Base-by-base conservation (phyloP, 192 early-diverging fungal genomes). In the Radiomyces spectabilis region DNA sequence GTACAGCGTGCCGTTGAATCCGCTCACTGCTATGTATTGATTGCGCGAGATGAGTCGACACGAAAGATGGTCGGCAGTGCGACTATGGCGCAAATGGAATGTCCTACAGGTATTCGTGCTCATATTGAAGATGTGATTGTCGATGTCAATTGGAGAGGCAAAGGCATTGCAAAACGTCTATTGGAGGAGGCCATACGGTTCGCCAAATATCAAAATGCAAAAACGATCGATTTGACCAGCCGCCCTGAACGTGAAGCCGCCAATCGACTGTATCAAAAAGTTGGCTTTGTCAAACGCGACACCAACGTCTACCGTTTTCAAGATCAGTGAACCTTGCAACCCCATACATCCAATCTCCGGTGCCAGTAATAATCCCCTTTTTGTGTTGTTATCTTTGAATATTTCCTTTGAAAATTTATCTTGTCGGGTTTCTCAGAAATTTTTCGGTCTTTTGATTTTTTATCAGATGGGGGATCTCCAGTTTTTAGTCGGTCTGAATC, bases 71-170 rank as follows among this genome's bases (percentile, higher is more conserved):
- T 74, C 1, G 76, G 76, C 3, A 64, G 53, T 9, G 49, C 65
- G 6, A 74, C 76, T 0, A 46, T 78, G 5, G 56, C 60, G 7
- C 59, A 44, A 21, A 25, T 62, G 0, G 51, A 56, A 5, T 57
- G 70, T 15, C 29, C 72, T 10, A 78, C 71, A 39, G 71, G 67
- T 3, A 42, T 61, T 13, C 66, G 76, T 21, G 72, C 69, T 0
- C 76, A 78, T 53, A 74, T 78, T 51, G 76, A 78, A 29, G 76
- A 78, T 29, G 59, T 78, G 0, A 55, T 78, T 2, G 72, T 78
- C 5, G 52, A 50, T 13, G 15, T 24, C 3, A 31, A 32, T 19
- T 65, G 54, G 22, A 68, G 72, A 5, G 63, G 68, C 1, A 30
- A 62, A 29, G 76, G 76, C 1, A 26, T 74, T 10, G 76, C 65